These are phyloP conservation scores for Talaromyces sp. DNA, from an alignment of 2,329 filamentous ascomycete genomes.

Conservation along the genomic window DNA sequence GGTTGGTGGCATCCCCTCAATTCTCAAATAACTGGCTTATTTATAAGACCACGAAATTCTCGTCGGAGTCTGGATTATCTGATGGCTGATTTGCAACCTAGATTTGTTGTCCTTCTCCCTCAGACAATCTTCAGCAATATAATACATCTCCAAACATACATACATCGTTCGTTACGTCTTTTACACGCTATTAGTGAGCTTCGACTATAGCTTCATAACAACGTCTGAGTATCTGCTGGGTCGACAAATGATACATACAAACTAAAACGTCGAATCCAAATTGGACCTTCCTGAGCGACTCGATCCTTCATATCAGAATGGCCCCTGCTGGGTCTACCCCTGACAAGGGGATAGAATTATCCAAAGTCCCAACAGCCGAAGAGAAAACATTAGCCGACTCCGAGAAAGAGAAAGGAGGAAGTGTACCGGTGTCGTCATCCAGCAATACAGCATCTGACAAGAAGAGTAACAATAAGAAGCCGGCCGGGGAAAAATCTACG, in stretches of 20 bases:
- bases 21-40: neutral
- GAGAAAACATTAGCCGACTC: neutral
- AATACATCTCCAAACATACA: neutral
- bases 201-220: neutral
- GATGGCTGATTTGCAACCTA: neutral
- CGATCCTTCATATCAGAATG: neutral
- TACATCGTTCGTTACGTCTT: neutral
- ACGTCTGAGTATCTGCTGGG: too few species aligned
- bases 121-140: neutral
- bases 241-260: neutral
- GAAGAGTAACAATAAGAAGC: neutral
- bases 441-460: neutral
- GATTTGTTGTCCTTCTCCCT: neutral
- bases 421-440: neutral
- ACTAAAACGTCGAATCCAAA: neutral
- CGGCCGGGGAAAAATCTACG: slow-evolving; percentile 19
- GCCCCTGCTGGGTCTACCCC: neutral
- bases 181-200: neutral
- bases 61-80: neutral
- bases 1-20: neutral
- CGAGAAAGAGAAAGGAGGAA: neutral
- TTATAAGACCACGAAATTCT: neutral
- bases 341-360: neutral
- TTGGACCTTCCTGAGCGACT: neutral
- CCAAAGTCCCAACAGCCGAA: neutral